Base-by-base conservation (phyloP, 441 rosid genomes). In the Arabidopsis lyrata region DNA sequence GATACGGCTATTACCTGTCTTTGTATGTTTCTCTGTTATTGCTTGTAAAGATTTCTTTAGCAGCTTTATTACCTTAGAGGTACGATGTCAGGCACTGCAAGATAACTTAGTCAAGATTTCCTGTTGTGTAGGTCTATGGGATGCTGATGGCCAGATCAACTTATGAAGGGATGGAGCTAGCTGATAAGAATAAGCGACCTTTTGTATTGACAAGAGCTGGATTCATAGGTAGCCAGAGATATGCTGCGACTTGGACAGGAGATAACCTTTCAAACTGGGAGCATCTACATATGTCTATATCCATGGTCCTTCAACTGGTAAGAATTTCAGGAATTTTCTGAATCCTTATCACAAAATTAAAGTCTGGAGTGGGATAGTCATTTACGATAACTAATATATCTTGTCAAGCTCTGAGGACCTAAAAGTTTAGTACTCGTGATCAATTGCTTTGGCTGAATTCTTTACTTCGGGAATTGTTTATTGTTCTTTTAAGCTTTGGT, bases 121-220 rank as follows among this genome's bases (percentile, higher is more conserved):
- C 1, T 9, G 0, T 10, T 66, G 15, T 53, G 22, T 84, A 95
- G 99, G 99, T 91, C 14, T 92, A 95, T 63, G 98, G 97, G 79
- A 80, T 86, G 89, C 83, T 92, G 77, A 95, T 95, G 99, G 98
- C 96, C 72, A 92, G 93, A 65, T 90, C 96, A 61, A 92, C 96
- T 59, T 88, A 76, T 70, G 95, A 95, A 80, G 97, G 99, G 72
- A 87, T 91, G 90, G 80, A 84, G 83, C 83, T 84, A 80, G 93
- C 95, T 65, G 75, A 90, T 67, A 70, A 82, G 82, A 84, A 82
- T 73, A 91, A 87, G 80, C 91, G 95, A 53, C 98, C 99, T 18
- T 95, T 95, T 81, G 98, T 95, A 54, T 92, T 95, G 72, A 89
- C 99, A 32, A 88, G 98, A 66, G 99, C 99, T 82, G 98, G 99